Evolutionary conservation across 2,329 filamentous ascomycete genomes (phyloP).

Genomic region (Trichophyton verrucosum): DNA sequence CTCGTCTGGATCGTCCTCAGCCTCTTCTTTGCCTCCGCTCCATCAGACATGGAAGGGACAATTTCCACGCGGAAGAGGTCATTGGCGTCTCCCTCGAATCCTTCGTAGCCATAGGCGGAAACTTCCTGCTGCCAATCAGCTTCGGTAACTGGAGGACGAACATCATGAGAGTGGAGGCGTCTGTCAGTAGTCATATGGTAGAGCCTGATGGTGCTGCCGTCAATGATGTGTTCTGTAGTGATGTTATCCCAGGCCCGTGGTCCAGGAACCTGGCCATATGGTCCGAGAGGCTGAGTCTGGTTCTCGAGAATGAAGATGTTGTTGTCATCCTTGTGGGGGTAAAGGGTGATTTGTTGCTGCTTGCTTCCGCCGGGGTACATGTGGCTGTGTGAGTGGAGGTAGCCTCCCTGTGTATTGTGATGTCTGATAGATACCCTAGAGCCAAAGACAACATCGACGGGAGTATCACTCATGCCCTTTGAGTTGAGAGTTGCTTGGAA

Average conservation of each 20-base stretch:
- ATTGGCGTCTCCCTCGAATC: conserved; percentile 93
- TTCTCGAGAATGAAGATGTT: conserved; percentile 93
- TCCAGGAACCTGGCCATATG: conserved; percentile 66
- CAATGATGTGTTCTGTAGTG: conserved; percentile 56
- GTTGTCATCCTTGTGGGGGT: conserved; percentile 98
- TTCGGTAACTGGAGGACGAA: conserved; percentile 74
- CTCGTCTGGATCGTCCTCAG: conserved; percentile 92
- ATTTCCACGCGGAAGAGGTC: conserved; percentile 94
- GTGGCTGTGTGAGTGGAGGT: conserved; percentile 88
- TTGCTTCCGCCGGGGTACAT: conserved; percentile 98
- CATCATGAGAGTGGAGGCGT: conserved; percentile 78
- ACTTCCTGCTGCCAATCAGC: conserved; percentile 93
- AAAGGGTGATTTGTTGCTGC: conserved; percentile 96
- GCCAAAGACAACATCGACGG: conserved; percentile 81
- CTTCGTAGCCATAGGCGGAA: conserved; percentile 93
- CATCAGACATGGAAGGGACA: conserved; percentile 74
- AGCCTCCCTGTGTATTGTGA: conserved; percentile 94
- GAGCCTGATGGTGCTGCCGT: conserved; percentile 69
- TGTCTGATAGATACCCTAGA: conserved; percentile 79
- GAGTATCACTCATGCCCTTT: conserved; percentile 90
- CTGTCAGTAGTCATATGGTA: conserved; percentile 76
- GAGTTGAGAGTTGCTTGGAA: conserved; percentile 96
- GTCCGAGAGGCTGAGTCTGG: conserved; percentile 75
- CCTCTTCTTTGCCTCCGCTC: conserved; percentile 65
- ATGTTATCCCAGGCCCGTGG: conserved; percentile 72